A percentile compares a stretch with the other conserved stretches of the same genome.
phyloP scores from a whole-genome alignment of 1,139 yeast genomes.

The Maudiozyma humilis region DNA sequence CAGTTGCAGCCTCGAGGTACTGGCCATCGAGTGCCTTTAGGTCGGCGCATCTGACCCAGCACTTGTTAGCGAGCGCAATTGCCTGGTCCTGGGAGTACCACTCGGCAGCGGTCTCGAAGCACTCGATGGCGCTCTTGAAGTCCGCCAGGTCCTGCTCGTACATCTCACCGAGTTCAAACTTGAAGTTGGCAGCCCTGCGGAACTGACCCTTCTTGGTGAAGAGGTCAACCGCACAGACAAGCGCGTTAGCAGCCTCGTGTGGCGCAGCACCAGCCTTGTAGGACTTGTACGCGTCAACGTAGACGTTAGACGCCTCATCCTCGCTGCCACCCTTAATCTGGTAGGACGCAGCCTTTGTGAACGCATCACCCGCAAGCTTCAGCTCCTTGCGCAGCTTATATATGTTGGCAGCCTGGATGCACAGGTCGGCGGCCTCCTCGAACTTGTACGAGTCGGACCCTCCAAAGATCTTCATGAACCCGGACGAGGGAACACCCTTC shows the following conservation, averaged over 20 bases:
- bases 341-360: slow-evolving; percentile 75
- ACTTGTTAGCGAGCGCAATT: slow-evolving; percentile 79
- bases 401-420: slow-evolving; percentile 82
- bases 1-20: slow-evolving; percentile 63
- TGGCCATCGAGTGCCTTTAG: slow-evolving; percentile 69
- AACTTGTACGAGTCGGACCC: slow-evolving; percentile 55
- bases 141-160: slow-evolving; percentile 72
- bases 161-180: slow-evolving; percentile 80
- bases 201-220: slow-evolving; percentile 90
- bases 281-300: slow-evolving; percentile 86
- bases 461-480: slow-evolving; percentile 67
- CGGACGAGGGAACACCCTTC: slow-evolving; percentile 61
- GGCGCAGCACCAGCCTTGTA: slow-evolving; percentile 66
- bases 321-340: slow-evolving; percentile 68
- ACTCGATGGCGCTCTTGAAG: slow-evolving; percentile 55
- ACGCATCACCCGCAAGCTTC: slow-evolving; percentile 69
- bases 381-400: slow-evolving; percentile 68
- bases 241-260: slow-evolving; percentile 66
- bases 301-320: slow-evolving; percentile 87
- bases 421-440: slow-evolving; percentile 90
- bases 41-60: slow-evolving; percentile 84
- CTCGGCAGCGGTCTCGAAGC: slow-evolving; percentile 92
- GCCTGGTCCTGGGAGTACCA: slow-evolving; percentile 94
- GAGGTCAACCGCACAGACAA: slow-evolving; percentile 69
- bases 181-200: slow-evolving; percentile 90